Evolutionary conservation across 2,329 filamentous ascomycete genomes (phyloP).

Genomic region (Botrytis fragariae): DNA sequence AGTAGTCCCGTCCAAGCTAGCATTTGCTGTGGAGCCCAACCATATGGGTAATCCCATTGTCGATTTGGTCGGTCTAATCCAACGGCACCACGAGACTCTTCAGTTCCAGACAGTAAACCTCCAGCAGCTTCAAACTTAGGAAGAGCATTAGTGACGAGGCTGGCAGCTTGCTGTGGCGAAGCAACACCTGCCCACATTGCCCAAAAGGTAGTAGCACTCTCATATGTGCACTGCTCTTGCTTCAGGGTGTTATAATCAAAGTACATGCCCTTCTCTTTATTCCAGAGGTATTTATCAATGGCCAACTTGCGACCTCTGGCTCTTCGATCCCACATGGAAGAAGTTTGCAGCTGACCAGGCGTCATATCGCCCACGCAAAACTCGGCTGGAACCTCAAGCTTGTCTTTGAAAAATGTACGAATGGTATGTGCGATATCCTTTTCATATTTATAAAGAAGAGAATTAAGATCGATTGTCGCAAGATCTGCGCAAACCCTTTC

Average conservation of each 20-base stretch:
- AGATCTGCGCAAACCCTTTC: slow-evolving; percentile 85
- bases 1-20: slow-evolving; percentile 92
- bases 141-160: slow-evolving; percentile 75
- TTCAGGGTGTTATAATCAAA: slow-evolving; percentile 93
- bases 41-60: slow-evolving; percentile 98
- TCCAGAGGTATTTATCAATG: slow-evolving; percentile 94
- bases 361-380: slow-evolving; percentile 69
- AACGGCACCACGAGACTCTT: slow-evolving; percentile 79
- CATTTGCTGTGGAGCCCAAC: slow-evolving; percentile 98
- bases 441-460: slow-evolving; percentile 94
- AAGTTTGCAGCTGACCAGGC: slow-evolving; percentile 72
- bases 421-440: slow-evolving; percentile 87
- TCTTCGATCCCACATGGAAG: slow-evolving; percentile 85
- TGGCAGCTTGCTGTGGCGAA: slow-evolving; percentile 79
- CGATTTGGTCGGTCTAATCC: slow-evolving; percentile 84
- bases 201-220: slow-evolving; percentile 94
- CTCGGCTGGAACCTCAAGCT: slow-evolving; percentile 75
- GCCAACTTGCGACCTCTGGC: slow-evolving; percentile 78
- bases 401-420: slow-evolving; percentile 78
- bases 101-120: slow-evolving; percentile 83
- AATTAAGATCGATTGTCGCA: slow-evolving; percentile 93
- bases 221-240: slow-evolving; percentile 78
- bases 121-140: slow-evolving; percentile 87
- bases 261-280: slow-evolving; percentile 89
- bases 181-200: slow-evolving; percentile 92